Base-by-base conservation (phyloP, 2,329 filamentous ascomycete species). In the Dothistroma septosporum region DNA sequence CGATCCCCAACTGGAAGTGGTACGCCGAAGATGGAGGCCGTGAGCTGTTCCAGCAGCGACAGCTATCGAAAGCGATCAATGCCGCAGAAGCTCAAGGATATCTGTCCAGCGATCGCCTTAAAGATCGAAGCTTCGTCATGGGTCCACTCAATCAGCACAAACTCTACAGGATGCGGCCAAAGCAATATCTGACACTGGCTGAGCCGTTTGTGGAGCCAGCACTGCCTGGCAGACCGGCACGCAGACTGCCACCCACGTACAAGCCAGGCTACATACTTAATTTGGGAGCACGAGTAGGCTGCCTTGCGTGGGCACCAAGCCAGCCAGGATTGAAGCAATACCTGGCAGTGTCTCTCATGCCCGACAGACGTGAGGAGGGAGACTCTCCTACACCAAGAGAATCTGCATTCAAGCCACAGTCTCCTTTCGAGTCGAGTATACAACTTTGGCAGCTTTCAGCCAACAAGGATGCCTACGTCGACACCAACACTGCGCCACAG, bases 381-480 rank as follows among this genome's bases (percentile, higher is more conserved):
- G 57, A 70, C 61, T 57, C 57, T 31, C 12, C 37, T 4, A 12
- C 21, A 10, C 58, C 68, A 19, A 66, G 68, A 57, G 74, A 79
- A 8, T 78, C 81, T 19, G 78, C 83, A 4, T 85, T 85, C 68
- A 76, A 76, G 16, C 76, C 82, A 10, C 80, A 80, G 4, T 70
- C 75, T 7, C 73, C 78, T 16, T 80, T 78, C 62, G 77, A 80
- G 16, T 77, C 79, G 14, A 79, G 78, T 2, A 77, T 87, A 33
- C 84, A 87, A 63, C 79, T 87, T 7, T 87, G 85, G 85, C 75
- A 79, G 6, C 83, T 87, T 65, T 73, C 75, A 41, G 76, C 77
- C 3, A 72, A 53, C 10, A 59, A 65, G 16, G 61, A 75, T 0
- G 74, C 76, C 14, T 73, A 71, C 2, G 71, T 85, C 7, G 77